Conservation (phyloP, 495 filamentous ascomycete genomes). For the Usnea hakonensis region DNA sequence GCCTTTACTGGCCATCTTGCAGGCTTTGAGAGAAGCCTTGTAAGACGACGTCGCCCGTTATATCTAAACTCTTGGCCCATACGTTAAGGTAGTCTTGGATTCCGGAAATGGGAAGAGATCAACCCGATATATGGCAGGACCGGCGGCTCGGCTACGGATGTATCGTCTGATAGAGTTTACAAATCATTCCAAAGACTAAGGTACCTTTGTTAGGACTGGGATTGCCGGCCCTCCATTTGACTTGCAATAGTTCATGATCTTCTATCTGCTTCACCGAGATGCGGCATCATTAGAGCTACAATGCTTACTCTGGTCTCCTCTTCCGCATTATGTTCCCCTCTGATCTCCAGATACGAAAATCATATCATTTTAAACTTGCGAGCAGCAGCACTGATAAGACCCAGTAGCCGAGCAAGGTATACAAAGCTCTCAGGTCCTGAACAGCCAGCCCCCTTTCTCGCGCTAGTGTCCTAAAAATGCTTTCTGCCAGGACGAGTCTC, state of each 20-base stretch:
- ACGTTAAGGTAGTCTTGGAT: background rate
- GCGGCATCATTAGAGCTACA: background rate
- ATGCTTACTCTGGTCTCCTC: background rate
- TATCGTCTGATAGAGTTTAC: background rate
- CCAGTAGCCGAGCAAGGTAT: conserved; percentile 17
- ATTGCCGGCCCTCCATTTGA: background rate
- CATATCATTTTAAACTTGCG: background rate
- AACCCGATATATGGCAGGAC: background rate
- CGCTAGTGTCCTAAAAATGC: background rate
- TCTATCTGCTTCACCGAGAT: background rate
- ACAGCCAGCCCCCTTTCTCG: conserved; percentile 8
- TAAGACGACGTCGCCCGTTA: background rate
- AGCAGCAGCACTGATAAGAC: background rate
- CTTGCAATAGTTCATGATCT: background rate
- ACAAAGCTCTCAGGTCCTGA: conserved; percentile 8
- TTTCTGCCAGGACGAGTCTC: background rate
- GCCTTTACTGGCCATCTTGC: background rate
- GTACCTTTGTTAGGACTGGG: background rate
- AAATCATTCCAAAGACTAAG: too few species aligned
- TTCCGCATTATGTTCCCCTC: background rate
- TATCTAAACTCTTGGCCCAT: background rate
- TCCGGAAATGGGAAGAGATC: background rate
- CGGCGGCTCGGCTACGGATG: background rate
- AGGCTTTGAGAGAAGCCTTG: background rate
- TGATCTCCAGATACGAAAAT: background rate